phyloP scores from a whole-genome alignment of 2,329 filamentous ascomycete genomes.

The Cladosporium sp. region DNA sequence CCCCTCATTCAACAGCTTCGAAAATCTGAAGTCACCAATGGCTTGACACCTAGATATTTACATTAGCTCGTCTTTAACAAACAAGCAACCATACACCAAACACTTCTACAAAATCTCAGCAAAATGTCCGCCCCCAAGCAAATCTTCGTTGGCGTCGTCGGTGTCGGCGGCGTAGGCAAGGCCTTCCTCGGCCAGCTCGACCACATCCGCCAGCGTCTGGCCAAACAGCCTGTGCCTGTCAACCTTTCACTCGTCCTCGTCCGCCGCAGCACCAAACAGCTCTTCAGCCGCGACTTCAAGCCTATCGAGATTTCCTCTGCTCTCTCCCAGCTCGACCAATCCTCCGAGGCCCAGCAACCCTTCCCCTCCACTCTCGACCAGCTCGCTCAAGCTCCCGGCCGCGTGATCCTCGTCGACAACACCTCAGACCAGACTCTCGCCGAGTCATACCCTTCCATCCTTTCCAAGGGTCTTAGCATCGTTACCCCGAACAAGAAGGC shows the following conservation, averaged over 20 bases:
- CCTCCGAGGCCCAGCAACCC: conserved; percentile 47
- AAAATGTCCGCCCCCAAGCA: conserved; percentile 40
- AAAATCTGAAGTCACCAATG: too few species aligned
- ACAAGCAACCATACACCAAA: background rate
- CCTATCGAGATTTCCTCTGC: conserved; percentile 59
- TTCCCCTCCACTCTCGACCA: conserved; percentile 70
- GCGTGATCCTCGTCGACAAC: conserved; percentile 87
- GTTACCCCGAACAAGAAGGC: conserved; percentile 99
- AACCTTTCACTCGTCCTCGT: conserved; percentile 78
- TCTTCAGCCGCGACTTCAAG: conserved; percentile 70
- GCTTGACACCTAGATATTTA: too few species aligned
- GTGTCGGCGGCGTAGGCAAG: conserved; percentile 88
- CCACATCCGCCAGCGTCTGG: conserved; percentile 57
- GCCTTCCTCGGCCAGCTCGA: conserved; percentile 81
- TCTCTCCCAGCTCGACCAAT: conserved; percentile 57
- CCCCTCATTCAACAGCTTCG: too few species aligned
- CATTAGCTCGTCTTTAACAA: too few species aligned
- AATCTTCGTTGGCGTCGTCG: conserved; percentile 45
- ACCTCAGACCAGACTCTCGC: conserved; percentile 87
- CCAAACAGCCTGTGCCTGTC: conserved; percentile 48
- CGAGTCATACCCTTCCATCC: conserved; percentile 72
- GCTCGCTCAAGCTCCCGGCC: conserved; percentile 70
- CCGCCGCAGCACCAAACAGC: conserved; percentile 75
- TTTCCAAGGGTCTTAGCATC: conserved; percentile 78
- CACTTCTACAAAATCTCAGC: background rate